A percentile compares a stretch with the other conserved stretches of the same genome.
Evolutionary conservation across 495 filamentous ascomycete species (phyloP).

Genomic region (Margaritispora aquatica): DNA sequence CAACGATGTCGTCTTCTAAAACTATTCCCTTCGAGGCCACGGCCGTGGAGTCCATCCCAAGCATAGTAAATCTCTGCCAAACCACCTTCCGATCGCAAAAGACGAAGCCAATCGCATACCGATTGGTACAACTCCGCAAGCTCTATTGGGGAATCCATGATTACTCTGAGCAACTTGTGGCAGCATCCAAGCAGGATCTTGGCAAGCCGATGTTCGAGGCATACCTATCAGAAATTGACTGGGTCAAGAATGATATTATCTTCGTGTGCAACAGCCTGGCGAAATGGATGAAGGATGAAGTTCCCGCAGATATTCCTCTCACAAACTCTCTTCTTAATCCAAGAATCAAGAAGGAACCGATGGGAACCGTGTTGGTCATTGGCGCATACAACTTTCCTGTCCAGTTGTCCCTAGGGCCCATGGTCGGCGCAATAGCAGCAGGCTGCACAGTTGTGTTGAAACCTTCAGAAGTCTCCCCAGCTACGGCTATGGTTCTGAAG

Average conservation of each 20-base stretch:
- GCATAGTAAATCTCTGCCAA: constrained; percentile 49
- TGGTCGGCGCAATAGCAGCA: constrained; percentile 86
- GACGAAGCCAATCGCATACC: constrained; percentile 74
- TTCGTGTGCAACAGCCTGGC: constrained; percentile 68
- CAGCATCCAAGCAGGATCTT: constrained; percentile 69
- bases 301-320: constrained; percentile 58
- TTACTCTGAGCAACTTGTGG: constrained; percentile 58
- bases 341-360: constrained; percentile 79
- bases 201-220: constrained; percentile 67
- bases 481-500: constrained; percentile 71
- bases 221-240: constrained; percentile 61
- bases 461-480: constrained; percentile 75
- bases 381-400: constrained; percentile 92
- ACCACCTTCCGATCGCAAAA: constrained; percentile 68
- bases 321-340: constrained; percentile 62
- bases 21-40: constrained; percentile 60
- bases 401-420: constrained; percentile 67
- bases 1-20: constrained; percentile 25
- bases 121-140: constrained; percentile 79
- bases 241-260: constrained; percentile 71
- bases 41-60: constrained; percentile 57
- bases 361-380: constrained; percentile 80
- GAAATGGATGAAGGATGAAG: constrained; percentile 78
- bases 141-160: constrained; percentile 90
- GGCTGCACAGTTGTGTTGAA: constrained; percentile 88